These are phyloP conservation scores for Globisporangium takayamanum DNA, from an alignment of 352 stramenopile species.

Conservation along the genomic window DNA sequence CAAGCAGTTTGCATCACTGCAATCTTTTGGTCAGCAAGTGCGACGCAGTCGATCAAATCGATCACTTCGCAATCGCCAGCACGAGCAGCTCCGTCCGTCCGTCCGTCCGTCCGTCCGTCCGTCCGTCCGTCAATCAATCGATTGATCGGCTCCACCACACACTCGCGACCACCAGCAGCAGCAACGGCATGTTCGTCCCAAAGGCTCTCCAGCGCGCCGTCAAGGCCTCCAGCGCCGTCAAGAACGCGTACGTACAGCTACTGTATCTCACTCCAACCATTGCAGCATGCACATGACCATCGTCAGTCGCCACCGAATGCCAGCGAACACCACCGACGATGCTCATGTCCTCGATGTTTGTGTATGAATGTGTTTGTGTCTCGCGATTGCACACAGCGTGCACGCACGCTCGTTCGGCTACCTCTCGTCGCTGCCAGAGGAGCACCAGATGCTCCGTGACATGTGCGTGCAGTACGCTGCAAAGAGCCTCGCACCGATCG, in stretches of 20 bases:
- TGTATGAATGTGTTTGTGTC: background rate
- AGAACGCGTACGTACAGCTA: slow-evolving; percentile 7
- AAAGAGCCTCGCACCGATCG: slow-evolving; percentile 91
- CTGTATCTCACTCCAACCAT: too few relatives aligned
- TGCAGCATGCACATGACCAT: background rate
- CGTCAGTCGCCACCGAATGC: background rate
- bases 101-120: too few relatives aligned
- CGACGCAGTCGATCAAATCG: background rate
- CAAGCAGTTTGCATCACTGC: background rate
- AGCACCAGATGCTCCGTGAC: slow-evolving; percentile 95
- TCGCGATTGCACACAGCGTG: background rate
- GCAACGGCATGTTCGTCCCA: slow-evolving; percentile 5
- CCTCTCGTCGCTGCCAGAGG: slow-evolving; percentile 82
- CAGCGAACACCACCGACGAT: background rate
- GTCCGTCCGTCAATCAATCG: background rate
- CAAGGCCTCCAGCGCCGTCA: slow-evolving; percentile 9
- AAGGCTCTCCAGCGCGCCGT: slow-evolving; percentile 13
- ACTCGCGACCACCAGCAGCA: background rate
- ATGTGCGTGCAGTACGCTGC: slow-evolving; percentile 95
- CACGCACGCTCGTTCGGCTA: slow-evolving; percentile 49
- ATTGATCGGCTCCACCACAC: background rate
- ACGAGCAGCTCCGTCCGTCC: background rate
- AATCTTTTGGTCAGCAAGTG: background rate
- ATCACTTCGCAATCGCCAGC: background rate
- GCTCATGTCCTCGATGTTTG: background rate